Evolutionary conservation across 2,329 filamentous ascomycete species (phyloP).

Genomic region (Talaromyces marneffei): DNA sequence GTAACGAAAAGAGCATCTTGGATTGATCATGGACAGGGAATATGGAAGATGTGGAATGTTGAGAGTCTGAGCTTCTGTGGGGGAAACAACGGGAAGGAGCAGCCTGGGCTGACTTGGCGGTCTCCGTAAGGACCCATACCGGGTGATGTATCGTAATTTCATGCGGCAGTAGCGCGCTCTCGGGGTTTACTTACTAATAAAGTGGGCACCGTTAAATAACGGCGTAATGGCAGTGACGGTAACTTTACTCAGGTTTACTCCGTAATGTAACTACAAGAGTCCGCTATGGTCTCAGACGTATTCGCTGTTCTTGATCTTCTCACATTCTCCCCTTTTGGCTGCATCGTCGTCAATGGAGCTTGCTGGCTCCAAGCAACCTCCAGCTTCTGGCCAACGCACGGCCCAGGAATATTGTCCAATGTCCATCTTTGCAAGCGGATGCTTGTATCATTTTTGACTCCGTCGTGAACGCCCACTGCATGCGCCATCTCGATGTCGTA

Average conservation of each 20-base stretch:
- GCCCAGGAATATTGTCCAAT: not conserved
- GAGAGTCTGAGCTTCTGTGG: not conserved
- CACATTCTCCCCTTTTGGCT: not conserved
- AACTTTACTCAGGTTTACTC: not conserved
- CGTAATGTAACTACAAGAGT: too few species aligned
- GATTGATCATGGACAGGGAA: not conserved
- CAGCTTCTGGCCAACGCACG: not conserved
- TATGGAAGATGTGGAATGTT: not conserved
- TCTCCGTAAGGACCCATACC: not conserved
- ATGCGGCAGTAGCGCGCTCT: not conserved
- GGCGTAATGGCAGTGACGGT: not conserved
- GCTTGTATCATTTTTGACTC: not conserved
- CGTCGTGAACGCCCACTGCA: not conserved
- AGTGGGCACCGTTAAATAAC: not conserved
- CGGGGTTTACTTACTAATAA: not conserved
- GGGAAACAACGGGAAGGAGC: not conserved
- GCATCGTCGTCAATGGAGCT: not conserved
- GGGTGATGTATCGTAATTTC: not conserved
- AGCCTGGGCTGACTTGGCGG: not conserved
- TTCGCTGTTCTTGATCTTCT: not conserved
- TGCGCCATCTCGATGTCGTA: slow-evolving; percentile 6
- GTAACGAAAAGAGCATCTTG: not conserved
- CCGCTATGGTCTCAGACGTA: too few species aligned
- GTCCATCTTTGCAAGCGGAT: not conserved
- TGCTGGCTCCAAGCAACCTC: not conserved